A percentile compares a stretch with the other conserved stretches of the same genome.
These are phyloP conservation scores for Populus deltoides DNA, from an alignment of 345 rosid species.

Conservation along the genomic window DNA sequence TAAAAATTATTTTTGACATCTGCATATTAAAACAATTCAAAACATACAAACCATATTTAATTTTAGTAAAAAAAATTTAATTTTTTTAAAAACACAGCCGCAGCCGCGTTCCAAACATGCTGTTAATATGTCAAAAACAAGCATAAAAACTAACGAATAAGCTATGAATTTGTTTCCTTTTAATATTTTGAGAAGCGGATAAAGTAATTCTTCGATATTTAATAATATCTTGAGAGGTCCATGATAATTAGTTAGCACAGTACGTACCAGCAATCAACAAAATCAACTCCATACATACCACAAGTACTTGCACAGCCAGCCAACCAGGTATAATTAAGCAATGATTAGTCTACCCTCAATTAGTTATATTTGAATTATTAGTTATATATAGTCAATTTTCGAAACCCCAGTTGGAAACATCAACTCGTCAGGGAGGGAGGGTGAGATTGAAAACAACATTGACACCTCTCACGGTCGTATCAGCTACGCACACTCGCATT, in stretches of 20 bases:
- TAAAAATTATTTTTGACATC: too few species aligned
- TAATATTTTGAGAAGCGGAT: background rate
- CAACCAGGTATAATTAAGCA: background rate
- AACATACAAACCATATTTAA: too few species aligned
- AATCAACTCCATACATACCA: background rate
- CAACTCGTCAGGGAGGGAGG: background rate
- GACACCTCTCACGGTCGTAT: background rate
- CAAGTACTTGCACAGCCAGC: background rate
- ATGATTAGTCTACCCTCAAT: background rate
- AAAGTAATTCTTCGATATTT: too few species aligned
- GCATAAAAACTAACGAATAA: too few species aligned
- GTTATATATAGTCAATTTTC: background rate
- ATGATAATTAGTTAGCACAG: too few species aligned
- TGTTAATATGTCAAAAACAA: background rate
- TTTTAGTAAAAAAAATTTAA: too few species aligned
- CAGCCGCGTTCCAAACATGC: too few species aligned
- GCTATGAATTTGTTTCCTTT: background rate
- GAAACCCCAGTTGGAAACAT: background rate
- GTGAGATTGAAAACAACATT: background rate
- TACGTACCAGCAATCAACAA: too few species aligned
- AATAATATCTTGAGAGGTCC: too few species aligned
- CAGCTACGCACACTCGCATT: background rate
- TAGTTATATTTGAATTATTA: background rate
- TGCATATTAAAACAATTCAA: too few species aligned
- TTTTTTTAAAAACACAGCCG: too few species aligned